Evolutionary conservation across 257 asterid genomes (phyloP), one percentile per base, ranked within the genome.

Genomic region (Anisodus tanguticus): DNA sequence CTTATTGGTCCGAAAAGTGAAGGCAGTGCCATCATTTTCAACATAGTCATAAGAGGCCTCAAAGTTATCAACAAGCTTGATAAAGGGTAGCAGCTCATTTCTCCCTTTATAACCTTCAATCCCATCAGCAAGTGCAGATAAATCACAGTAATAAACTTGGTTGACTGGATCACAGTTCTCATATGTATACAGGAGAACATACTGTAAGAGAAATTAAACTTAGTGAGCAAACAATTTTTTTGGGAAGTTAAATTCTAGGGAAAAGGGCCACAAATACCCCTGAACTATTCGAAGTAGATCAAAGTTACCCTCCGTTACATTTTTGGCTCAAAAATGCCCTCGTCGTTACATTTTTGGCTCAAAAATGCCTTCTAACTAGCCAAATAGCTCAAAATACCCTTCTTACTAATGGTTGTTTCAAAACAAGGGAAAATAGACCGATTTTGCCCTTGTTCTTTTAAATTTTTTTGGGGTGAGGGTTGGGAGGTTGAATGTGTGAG

Each of bases 151-250:
- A 89, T 93, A 95, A 70, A 97, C 63, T 88, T 95, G 94, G 93
- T 97, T 97, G 86, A 89, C 93, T 11, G 99, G 99, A 85, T 93
- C 98, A 88, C 99, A 97, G 85, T 88, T 89, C 88, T 91, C 93
- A 16, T 13, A 55, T 51, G 88, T 92, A 87, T 88, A 91, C 72
- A 93, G 84, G 76, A 97, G 93, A 85, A 91, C 93, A 84, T 93
- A 97, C 99, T 97, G 98, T 94, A 92, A 60, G 58, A 67, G 80
- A 49, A 47, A 72, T 72, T 19, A 45, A 72, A 72, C 41, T 19
- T 10, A 72, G 39, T 45, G 1, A 71, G 41, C 53, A 76, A 76
- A 35, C 81, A 51, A 76, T 51, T 26, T 2, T 76, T 71, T 76
- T 49, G 60, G n/a, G 35, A 53, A 53, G 22, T 76, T 53, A 76